These are phyloP conservation scores for Sistotremastrum niveocremeum DNA, from an alignment of 768 basidiomycete species.

Conservation along the genomic window DNA sequence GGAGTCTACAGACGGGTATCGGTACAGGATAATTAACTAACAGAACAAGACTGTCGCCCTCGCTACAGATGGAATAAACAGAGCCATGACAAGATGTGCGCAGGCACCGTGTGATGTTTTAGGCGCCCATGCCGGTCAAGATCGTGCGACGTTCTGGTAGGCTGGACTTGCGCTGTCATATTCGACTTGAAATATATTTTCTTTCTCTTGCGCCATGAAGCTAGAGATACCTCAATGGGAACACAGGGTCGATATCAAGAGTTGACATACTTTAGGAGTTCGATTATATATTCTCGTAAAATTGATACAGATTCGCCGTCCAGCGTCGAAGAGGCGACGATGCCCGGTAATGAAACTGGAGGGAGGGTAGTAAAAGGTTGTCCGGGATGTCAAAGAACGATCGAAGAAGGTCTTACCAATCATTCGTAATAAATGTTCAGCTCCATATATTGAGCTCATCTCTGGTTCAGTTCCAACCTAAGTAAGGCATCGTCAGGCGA, in stretches of 20 bases:
- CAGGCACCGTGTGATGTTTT: too few relatives aligned
- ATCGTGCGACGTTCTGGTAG: slow-evolving; percentile 75
- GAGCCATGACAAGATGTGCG: too few relatives aligned
- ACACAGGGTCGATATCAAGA: not conserved
- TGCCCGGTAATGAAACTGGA: slow-evolving; percentile 79
- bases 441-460: slow-evolving; percentile 87
- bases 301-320: slow-evolving; percentile 76
- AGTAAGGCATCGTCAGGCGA: too few relatives aligned
- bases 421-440: slow-evolving; percentile 86
- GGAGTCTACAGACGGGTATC: too few relatives aligned
- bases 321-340: slow-evolving; percentile 82
- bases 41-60: too few relatives aligned
- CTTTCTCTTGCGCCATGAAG: slow-evolving; percentile 67
- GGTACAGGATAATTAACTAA: too few relatives aligned
- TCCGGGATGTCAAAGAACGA: not conserved
- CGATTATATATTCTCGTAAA: slow-evolving; percentile 81
- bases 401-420: slow-evolving; percentile 44
- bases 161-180: slow-evolving; percentile 65
- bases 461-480: slow-evolving; percentile 54
- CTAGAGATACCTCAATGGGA: slow-evolving; percentile 22
- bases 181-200: slow-evolving; percentile 58
- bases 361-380: not conserved
- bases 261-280: slow-evolving; percentile 58
- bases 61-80: too few relatives aligned
- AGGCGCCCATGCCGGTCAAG: slow-evolving; percentile 24